Conservation (phyloP, 164 flowering plant genomes). For the Macadamia tetraphylla region DNA sequence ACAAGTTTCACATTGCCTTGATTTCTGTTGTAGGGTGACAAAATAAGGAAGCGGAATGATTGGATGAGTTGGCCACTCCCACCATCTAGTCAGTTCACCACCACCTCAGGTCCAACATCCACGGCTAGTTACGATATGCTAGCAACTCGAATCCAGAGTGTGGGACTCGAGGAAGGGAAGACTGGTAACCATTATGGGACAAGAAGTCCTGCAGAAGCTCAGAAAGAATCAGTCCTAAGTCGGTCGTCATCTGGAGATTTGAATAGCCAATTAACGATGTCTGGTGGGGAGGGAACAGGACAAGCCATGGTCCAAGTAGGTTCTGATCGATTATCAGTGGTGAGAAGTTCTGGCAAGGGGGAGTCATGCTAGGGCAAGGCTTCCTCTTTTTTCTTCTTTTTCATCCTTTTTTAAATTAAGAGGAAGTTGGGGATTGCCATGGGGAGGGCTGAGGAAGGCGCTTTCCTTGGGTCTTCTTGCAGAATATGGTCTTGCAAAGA, state of each 20-base stretch:
- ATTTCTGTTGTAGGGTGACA: constrained; percentile 43
- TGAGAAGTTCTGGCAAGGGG: constrained; percentile 7
- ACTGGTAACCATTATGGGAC: constrained; percentile 11
- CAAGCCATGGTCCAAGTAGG: constrained; percentile 6
- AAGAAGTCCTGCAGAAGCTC: constrained; percentile 17
- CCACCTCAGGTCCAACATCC: constrained; percentile 18
- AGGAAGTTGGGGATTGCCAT: neutral
- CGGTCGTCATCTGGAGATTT: constrained; percentile 20
- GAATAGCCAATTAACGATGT: constrained; percentile 14
- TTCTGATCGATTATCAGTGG: constrained; percentile 8
- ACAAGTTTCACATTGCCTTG: neutral
- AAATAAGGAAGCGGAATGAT: constrained; percentile 47
- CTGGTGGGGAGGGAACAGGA: constrained; percentile 21
- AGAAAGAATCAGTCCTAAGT: constrained; percentile 13
- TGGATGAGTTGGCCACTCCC: constrained; percentile 49
- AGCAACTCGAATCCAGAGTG: constrained; percentile 24
- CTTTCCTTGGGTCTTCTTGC: neutral
- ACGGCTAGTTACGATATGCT: constrained; percentile 21
- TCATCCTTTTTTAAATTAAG: neutral
- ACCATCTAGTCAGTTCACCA: constrained; percentile 12
- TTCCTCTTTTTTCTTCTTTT: neutral
- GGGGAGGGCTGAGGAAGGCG: constrained; percentile 5
- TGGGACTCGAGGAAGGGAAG: constrained; percentile 33
- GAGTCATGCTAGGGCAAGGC: constrained; percentile 13
- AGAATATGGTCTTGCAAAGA: no score